Conservation (phyloP, 208 protist genomes). For the Porcisia deanei region DNA sequence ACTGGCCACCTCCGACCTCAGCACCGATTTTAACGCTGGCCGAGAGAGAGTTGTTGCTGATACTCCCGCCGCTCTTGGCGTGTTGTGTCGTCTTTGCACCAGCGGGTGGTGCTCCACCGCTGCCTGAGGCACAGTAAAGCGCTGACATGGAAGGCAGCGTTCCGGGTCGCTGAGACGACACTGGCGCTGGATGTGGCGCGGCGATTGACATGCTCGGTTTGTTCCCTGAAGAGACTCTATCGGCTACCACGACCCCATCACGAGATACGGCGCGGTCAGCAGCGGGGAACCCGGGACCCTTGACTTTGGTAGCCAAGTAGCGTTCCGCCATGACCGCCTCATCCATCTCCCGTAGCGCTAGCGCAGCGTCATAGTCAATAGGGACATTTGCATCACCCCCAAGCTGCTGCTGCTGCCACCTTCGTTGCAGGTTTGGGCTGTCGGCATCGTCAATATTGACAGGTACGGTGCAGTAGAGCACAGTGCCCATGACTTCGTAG, state of each 20-base stretch:
- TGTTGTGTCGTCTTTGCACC: not conserved
- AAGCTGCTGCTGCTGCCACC: constrained; percentile 11
- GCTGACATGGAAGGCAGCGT: not conserved
- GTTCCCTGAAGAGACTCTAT: not conserved
- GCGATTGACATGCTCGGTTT: not conserved
- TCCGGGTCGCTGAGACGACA: not conserved
- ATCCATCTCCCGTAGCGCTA: constrained; percentile 18
- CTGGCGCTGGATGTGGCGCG: not conserved
- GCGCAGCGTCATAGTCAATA: constrained; percentile 28
- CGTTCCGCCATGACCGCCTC: constrained; percentile 1
- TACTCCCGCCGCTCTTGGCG: not conserved
- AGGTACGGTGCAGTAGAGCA: constrained; percentile 63
- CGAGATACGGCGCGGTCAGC: not conserved
- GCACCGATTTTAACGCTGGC: not conserved
- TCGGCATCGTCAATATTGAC: constrained; percentile 26
- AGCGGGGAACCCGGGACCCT: not conserved
- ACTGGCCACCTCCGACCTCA: not conserved
- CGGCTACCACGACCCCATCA: not conserved
- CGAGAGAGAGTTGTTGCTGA: not conserved
- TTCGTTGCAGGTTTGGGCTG: not conserved
- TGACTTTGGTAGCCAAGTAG: not conserved
- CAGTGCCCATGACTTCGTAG: constrained; percentile 71
- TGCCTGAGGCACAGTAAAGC: not conserved
- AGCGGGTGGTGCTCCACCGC: not conserved
- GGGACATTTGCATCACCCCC: constrained; percentile 11